A percentile compares a stretch with the other conserved stretches of the same genome.
These are phyloP conservation scores for Tritrichomonas foetus DNA, from an alignment of 208 protist genomes.

Conservation along the genomic window DNA sequence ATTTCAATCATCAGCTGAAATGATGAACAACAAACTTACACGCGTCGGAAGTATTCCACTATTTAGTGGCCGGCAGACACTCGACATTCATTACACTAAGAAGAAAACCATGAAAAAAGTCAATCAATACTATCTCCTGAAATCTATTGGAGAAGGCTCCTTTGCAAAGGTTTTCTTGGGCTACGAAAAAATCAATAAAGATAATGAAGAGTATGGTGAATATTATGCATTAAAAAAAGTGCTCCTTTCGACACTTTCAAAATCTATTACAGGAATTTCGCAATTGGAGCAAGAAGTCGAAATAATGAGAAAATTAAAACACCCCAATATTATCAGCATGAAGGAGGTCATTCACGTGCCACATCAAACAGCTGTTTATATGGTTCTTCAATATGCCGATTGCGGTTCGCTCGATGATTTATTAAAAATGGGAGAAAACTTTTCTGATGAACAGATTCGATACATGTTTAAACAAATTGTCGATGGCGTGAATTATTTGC, in stretches of 20 bases:
- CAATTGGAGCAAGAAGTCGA: neutral
- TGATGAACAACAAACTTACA: no score
- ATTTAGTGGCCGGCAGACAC: no score
- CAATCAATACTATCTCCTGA: neutral
- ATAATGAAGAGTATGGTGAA: neutral
- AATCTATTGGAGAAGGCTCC: neutral
- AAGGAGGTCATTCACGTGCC: neutral
- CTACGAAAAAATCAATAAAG: no score
- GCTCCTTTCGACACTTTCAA: neutral
- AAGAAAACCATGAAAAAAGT: neutral
- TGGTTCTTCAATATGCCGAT: neutral
- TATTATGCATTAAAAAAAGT: neutral
- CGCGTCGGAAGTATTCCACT: no score
- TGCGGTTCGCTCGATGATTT: neutral
- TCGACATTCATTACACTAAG: no score
- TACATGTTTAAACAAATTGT: neutral
- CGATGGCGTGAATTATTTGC: neutral
- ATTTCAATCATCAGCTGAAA: no score
- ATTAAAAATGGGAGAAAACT: neutral
- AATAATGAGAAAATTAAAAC: neutral
- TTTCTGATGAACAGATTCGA: neutral
- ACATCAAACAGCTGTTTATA: neutral
- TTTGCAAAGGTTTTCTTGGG: neutral
- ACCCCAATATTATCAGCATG: neutral
- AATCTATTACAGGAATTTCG: neutral